Evolutionary conservation across 2,329 filamentous ascomycete genomes (phyloP).

Genomic region (Polychaeton citri): DNA sequence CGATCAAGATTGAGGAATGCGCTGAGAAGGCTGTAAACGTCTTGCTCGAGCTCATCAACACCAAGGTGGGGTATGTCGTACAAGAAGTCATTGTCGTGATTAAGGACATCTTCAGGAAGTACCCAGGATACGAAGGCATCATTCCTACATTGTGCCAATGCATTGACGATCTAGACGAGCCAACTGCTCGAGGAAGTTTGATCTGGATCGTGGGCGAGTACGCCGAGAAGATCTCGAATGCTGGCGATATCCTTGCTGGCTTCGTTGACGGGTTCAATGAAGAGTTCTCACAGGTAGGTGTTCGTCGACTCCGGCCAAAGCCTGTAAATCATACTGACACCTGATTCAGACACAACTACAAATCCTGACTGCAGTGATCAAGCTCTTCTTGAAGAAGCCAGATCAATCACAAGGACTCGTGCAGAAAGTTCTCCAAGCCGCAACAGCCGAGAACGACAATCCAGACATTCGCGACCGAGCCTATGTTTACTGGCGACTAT

Average conservation of each 20-base stretch:
- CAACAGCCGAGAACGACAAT: conserved; percentile 92
- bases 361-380: conserved; percentile 92
- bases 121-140: conserved; percentile 94
- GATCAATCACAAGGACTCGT: conserved; percentile 82
- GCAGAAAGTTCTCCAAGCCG: conserved; percentile 84
- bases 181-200: conserved; percentile 73
- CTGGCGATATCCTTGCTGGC: conserved; percentile 79
- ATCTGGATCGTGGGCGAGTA: conserved; percentile 99
- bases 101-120: conserved; percentile 96
- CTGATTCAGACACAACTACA: conserved; percentile 73
- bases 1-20: conserved; percentile 93
- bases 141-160: conserved; percentile 93
- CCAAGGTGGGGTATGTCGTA: conserved; percentile 97
- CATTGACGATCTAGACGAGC: conserved; percentile 93
- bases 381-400: conserved; percentile 93
- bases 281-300: conserved; percentile 77
- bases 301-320: conserved; percentile 3
- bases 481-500: conserved; percentile 94
- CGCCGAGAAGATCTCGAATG: conserved; percentile 97
- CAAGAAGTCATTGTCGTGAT: conserved; percentile 98
- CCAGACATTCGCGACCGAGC: conserved; percentile 93
- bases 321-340: not conserved
- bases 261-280: conserved; percentile 94
- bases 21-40: conserved; percentile 94
- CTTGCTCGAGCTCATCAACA: conserved; percentile 83